phyloP scores from a whole-genome alignment of 2,329 filamentous ascomycete genomes.

The Phyllosticta ampelicida region DNA sequence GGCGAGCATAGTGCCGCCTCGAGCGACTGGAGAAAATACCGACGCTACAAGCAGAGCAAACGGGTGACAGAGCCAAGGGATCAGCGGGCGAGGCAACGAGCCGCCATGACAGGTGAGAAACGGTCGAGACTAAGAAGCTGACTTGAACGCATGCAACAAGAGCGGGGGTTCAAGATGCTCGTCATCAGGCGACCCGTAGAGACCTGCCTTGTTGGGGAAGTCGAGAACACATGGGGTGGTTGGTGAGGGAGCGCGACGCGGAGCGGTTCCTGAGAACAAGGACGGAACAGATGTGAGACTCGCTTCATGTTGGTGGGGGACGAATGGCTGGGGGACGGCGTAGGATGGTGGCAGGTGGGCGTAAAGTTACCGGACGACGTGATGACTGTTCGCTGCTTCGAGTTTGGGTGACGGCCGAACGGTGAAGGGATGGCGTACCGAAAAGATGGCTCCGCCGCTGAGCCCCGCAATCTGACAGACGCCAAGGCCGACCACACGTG shows the following conservation, averaged over 20 bases:
- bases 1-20: neutral
- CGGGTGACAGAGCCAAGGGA: neutral
- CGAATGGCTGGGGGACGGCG: neutral
- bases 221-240: neutral
- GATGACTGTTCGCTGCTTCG: neutral
- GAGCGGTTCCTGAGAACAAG: neutral
- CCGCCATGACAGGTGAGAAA: neutral
- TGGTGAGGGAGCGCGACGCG: neutral
- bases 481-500: neutral
- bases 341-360: neutral
- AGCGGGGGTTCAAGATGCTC: neutral
- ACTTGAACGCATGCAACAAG: neutral
- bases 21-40: neutral
- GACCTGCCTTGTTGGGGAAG: neutral
- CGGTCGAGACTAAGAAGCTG: neutral
- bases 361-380: neutral
- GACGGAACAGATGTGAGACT: neutral
- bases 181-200: neutral
- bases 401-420: neutral
- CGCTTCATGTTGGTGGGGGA: neutral
- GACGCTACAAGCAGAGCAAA: neutral
- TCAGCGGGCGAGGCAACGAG: neutral
- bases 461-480: neutral
- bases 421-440: neutral
- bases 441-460: neutral